Base-by-base conservation (phyloP, 2,329 filamentous ascomycete species). In the Colletotrichum euphorbiae region DNA sequence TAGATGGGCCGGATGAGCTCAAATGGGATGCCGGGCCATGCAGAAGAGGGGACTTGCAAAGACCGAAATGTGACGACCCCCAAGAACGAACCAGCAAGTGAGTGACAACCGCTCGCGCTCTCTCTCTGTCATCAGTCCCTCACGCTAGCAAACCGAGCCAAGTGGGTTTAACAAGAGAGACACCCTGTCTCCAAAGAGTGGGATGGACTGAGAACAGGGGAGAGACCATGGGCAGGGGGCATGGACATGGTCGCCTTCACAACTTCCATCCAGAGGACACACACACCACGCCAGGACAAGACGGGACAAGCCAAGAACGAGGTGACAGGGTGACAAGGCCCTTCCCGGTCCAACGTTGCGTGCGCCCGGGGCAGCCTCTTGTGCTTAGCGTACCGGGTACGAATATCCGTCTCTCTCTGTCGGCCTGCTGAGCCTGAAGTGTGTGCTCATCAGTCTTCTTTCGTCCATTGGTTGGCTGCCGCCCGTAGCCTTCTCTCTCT, bases 341-440 rank as follows among this genome's bases (percentile, higher is more conserved):
- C 60, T 28, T 28, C 28, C 65, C 46, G 46, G 65, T 68, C 60
- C 60, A 64, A 68, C 65, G 65, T 68, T 64, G 65, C 65, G 59
- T 68, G 65, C 63, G 63, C 51, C 57, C 38, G 51, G 59, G 45
- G 65, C 52, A 64, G 65, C 63, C 62, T 50, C 45, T 55, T 17
- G 46, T 46, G 31, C 28, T 36, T 60, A 43, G 62, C 33, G 6
- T 19, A n/a, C n/a, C n/a, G n/a, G n/a, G n/a, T n/a, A 43, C 21
- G 21, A 21, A 21, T 21, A 21, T 50, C 61, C 31, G 31, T 15
- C n/a, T 40, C 62, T 28, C 6, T 46, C 8, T 28, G 15, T 36
- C 48, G 33, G 40, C 4, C 33, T 11, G 1, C 45, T 21, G n/a
- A n/a, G n/a, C n/a, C n/a, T n/a, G n/a, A 50, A 21, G 51, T 64